phyloP scores from a whole-genome alignment of 805 yeast genomes.

The Lachancea mirantina region DNA sequence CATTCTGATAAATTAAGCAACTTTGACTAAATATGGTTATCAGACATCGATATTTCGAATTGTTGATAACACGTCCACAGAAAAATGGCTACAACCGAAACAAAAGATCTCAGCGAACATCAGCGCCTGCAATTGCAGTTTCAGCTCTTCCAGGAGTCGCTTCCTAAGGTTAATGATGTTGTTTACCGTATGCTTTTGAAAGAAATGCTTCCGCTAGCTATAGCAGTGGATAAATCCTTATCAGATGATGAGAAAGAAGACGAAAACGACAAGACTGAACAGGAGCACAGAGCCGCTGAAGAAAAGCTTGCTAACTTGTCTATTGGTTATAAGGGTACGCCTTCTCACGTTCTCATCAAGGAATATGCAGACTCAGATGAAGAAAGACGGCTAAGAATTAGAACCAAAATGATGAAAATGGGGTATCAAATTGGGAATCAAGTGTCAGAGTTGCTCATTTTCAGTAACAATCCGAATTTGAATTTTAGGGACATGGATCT shows the following conservation, averaged over 20 bases:
- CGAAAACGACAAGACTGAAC: constrained; percentile 17
- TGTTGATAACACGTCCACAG: no score
- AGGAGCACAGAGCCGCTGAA: constrained; percentile 1
- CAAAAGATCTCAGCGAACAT: constrained; percentile 15
- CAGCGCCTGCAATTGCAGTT: constrained; percentile 24
- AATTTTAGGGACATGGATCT: constrained; percentile 49
- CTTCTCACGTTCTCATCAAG: constrained; percentile 27
- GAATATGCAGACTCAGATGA: constrained; percentile 28
- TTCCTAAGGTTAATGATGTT: constrained; percentile 43
- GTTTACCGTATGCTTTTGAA: constrained; percentile 60
- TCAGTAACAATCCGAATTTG: constrained; percentile 43
- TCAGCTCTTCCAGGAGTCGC: constrained; percentile 25
- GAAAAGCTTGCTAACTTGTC: constrained; percentile 3
- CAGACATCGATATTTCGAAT: no score
- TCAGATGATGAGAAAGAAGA: neutral
- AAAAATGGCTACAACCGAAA: constrained; percentile 2
- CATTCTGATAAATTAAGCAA: no score
- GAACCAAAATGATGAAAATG: constrained; percentile 54
- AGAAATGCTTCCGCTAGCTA: constrained; percentile 69
- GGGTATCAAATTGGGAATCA: constrained; percentile 68
- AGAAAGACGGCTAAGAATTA: constrained; percentile 42
- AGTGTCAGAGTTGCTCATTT: constrained; percentile 40
- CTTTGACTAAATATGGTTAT: no score
- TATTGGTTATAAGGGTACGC: constrained; percentile 1
- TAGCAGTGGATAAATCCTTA: constrained; percentile 47